Evolutionary conservation across 2,329 filamentous ascomycete genomes (phyloP).

Genomic region (Passalora sequoiae): DNA sequence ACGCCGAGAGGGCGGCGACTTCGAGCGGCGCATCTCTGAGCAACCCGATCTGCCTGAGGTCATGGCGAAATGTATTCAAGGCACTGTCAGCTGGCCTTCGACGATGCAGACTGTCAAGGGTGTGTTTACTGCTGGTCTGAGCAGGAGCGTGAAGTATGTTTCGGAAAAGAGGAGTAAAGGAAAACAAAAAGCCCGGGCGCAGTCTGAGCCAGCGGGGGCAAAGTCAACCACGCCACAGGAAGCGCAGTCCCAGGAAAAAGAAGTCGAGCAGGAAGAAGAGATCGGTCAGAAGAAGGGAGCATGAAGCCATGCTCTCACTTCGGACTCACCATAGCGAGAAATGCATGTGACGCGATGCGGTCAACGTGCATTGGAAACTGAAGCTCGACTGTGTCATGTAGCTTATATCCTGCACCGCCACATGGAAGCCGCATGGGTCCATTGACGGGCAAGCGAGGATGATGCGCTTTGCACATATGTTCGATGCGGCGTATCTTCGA

Average conservation of each 20-base stretch:
- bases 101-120: conserved; percentile 84
- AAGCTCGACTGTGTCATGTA: no score
- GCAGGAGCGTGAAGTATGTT: conserved; percentile 68
- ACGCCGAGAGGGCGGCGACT: conserved; percentile 71
- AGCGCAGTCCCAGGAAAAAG: background rate
- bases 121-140: conserved; percentile 68
- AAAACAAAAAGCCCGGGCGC: conserved; percentile 22
- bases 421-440: no score
- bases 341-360: no score
- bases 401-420: no score
- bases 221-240: background rate
- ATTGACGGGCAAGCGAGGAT: no score
- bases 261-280: background rate
- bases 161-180: conserved; percentile 63
- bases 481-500: no score
- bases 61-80: conserved; percentile 71
- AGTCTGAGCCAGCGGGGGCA: background rate
- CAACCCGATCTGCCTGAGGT: conserved; percentile 63
- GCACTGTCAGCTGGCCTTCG: conserved; percentile 89
- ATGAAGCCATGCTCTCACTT: background rate
- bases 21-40: conserved; percentile 80
- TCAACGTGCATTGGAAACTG: no score
- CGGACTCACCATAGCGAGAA: background rate
- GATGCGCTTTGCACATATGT: no score
- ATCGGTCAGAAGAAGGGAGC: background rate